A percentile compares a stretch with the other conserved stretches of the same genome.
These are phyloP conservation scores for Trichoderma arundinaceum DNA, from an alignment of 2,329 filamentous ascomycete species.

Conservation along the genomic window DNA sequence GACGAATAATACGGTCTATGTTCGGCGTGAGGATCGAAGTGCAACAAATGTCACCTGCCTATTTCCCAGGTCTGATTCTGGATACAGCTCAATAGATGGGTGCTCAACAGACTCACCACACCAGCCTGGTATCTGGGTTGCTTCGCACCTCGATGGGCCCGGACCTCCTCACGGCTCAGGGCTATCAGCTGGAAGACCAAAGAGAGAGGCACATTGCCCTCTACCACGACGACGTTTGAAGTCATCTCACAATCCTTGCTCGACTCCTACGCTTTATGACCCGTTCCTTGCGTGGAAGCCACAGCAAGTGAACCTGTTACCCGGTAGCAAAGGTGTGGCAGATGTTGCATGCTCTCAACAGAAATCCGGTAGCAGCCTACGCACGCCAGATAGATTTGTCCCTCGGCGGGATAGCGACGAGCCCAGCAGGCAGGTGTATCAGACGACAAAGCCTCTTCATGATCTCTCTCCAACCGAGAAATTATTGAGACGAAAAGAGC, in stretches of 20 bases:
- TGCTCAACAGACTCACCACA: constrained; percentile 30
- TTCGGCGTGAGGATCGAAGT: constrained; percentile 5
- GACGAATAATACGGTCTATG: constrained; percentile 20
- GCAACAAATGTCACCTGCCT: constrained; percentile 21
- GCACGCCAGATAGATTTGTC: constrained; percentile 57
- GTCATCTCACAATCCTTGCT: neutral
- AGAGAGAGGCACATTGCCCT: neutral
- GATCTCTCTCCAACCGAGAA: constrained; percentile 53
- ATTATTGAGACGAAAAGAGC: constrained; percentile 50
- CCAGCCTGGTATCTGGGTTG: neutral
- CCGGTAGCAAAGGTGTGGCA: neutral
- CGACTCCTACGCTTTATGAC: neutral
- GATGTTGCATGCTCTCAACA: neutral
- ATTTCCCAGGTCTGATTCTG: constrained; percentile 40
- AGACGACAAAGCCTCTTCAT: constrained; percentile 50
- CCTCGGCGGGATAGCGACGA: constrained; percentile 48
- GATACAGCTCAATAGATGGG: constrained; percentile 40
- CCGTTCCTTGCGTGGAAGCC: constrained; percentile 22
- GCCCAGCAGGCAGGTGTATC: constrained; percentile 52
- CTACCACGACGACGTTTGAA: neutral
- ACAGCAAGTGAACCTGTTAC: constrained; percentile 4
- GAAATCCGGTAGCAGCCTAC: constrained; percentile 30
- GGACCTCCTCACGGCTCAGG: constrained; percentile 24
- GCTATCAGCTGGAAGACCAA: neutral
- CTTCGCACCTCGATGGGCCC: constrained; percentile 27